A percentile compares a stretch with the other conserved stretches of the same genome.
Evolutionary conservation across 2,329 filamentous ascomycete species (phyloP).

Genomic region (Furcasterigmium sp.): DNA sequence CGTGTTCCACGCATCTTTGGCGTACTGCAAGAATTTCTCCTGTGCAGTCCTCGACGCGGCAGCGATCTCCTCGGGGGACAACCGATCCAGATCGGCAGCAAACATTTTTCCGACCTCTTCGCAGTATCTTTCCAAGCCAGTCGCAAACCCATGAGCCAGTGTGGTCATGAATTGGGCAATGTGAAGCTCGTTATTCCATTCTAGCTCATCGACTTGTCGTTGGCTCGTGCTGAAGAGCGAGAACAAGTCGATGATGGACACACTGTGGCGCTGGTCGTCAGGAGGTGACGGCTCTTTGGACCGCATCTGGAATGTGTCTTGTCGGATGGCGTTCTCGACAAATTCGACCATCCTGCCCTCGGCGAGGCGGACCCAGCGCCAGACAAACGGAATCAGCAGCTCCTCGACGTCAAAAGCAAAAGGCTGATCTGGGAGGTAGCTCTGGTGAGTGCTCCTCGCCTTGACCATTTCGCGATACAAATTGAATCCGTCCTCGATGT

Average conservation of each 20-base stretch:
- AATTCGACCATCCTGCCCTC: constrained; percentile 76
- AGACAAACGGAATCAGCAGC: constrained; percentile 85
- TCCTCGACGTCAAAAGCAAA: constrained; percentile 89
- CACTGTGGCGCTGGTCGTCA: constrained; percentile 84
- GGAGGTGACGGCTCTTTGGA: constrained; percentile 59
- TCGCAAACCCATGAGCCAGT: constrained; percentile 76
- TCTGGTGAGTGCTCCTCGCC: constrained; percentile 74
- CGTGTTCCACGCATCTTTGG: constrained; percentile 86
- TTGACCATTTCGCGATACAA: constrained; percentile 85
- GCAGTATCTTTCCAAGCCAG: constrained; percentile 82
- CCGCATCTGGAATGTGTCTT: constrained; percentile 71
- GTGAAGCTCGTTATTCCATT: constrained; percentile 91
- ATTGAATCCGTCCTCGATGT: constrained; percentile 88
- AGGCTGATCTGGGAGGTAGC: constrained; percentile 64
- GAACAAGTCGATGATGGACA: constrained; percentile 91
- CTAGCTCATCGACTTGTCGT: constrained; percentile 77
- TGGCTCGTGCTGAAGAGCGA: constrained; percentile 88
- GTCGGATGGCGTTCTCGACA: constrained; percentile 85
- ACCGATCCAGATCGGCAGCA: constrained; percentile 84
- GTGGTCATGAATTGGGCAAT: constrained; percentile 97
- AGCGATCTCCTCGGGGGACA: constrained; percentile 81
- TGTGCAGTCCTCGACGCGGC: constrained; percentile 74
- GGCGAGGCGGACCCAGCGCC: constrained; percentile 84
- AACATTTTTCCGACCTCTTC: constrained; percentile 85
- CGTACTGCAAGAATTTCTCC: constrained; percentile 88